Evolutionary conservation across 129 eudicot species (phyloP).

Genomic region (Flaveria robusta): DNA sequence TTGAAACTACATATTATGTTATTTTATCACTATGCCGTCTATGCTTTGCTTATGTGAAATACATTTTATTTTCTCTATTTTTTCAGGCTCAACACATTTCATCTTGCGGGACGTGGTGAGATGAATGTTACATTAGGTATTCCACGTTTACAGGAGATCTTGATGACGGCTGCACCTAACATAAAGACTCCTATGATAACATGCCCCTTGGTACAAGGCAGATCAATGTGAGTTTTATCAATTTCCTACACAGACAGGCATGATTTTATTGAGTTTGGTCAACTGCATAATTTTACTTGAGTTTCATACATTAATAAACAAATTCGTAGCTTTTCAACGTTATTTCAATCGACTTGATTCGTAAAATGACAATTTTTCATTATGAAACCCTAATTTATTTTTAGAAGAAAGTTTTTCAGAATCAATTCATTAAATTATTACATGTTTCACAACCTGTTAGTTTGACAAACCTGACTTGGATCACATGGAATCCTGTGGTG

Average conservation of each 20-base stretch:
- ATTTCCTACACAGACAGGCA: background rate
- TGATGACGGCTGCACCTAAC: slow-evolving; percentile 77
- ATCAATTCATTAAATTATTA: background rate
- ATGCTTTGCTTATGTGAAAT: background rate
- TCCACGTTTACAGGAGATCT: slow-evolving; percentile 95
- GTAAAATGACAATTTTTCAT: background rate
- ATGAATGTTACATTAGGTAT: slow-evolving; percentile 98
- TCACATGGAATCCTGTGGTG: background rate
- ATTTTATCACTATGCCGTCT: background rate
- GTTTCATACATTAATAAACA: background rate
- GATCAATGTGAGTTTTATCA: slow-evolving; percentile 56
- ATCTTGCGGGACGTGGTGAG: slow-evolving; percentile 99
- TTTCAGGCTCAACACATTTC: slow-evolving; percentile 92
- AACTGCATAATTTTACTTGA: background rate
- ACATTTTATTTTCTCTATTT: background rate
- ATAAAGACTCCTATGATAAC: slow-evolving; percentile 94
- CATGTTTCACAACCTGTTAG: background rate
- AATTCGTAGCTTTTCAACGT: background rate
- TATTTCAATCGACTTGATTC: background rate
- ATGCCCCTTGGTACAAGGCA: slow-evolving; percentile 67
- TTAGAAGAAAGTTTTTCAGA: background rate
- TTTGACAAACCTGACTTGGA: background rate
- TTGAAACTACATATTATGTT: background rate
- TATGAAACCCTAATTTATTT: background rate
- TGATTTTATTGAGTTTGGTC: too few relatives aligned